Percentiles rank a stretch among this genome's conserved stretches.
phyloP scores from a whole-genome alignment of 208 protist species.

The Acanthamoeba royreba region DNA sequence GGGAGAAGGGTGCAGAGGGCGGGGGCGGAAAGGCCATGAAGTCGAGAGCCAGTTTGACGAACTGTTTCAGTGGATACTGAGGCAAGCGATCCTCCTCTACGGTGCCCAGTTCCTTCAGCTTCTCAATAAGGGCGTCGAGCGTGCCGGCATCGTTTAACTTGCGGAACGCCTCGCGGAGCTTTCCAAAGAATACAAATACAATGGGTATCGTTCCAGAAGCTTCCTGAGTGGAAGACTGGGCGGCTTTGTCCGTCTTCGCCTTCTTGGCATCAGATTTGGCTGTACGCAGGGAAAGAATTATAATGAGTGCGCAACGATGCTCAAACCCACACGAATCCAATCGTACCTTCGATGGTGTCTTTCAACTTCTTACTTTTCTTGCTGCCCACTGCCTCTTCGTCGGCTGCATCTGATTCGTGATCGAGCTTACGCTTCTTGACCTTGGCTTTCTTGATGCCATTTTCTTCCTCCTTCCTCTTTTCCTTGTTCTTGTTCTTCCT shows the following conservation, averaged over 20 bases:
- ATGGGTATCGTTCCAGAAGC: neutral
- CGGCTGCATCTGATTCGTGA: too few species aligned
- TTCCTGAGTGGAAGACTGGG: neutral
- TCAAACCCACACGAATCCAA: neutral
- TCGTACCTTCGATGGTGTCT: neutral
- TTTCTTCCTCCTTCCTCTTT: neutral
- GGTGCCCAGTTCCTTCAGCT: neutral
- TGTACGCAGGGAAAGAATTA: too few species aligned
- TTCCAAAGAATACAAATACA: conserved; percentile 12
- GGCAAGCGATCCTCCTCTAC: neutral
- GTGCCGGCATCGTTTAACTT: neutral
- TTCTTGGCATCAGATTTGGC: too few species aligned
- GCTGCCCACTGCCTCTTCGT: neutral
- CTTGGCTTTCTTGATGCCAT: neutral
- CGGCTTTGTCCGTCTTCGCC: too few species aligned
- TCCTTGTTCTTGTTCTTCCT: neutral
- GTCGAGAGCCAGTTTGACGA: conserved; percentile 13
- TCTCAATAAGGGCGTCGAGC: neutral
- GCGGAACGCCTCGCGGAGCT: neutral
- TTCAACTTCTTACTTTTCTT: neutral
- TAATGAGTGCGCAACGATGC: neutral
- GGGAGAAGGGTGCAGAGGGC: neutral
- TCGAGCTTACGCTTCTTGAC: too few species aligned
- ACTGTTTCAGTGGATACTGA: neutral
- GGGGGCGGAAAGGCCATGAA: conserved; percentile 1